Evolutionary conservation across 1,284 basidiomycete genomes (phyloP).

Genomic region (Xanthoconium separans): DNA sequence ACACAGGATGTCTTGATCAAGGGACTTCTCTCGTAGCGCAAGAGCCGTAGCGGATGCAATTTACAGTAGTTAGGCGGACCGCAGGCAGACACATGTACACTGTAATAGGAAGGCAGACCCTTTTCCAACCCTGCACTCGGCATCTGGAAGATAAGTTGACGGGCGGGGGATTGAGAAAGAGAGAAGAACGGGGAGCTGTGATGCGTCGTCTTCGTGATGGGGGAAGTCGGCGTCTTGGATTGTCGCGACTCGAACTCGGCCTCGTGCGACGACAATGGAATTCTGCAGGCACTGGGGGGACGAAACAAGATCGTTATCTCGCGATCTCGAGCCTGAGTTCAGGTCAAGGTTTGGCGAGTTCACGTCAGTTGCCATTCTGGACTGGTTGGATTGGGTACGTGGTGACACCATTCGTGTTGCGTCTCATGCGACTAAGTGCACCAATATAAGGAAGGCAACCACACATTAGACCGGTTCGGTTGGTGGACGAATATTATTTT

Average conservation of each 20-base stretch:
- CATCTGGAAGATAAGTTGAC: slow-evolving; percentile 19
- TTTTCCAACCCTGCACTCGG: slow-evolving; percentile 24
- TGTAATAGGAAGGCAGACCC: slow-evolving; percentile 22
- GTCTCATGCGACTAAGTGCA: background rate
- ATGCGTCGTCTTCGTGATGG: slow-evolving; percentile 24
- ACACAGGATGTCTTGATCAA: slow-evolving; percentile 5
- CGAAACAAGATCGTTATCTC: slow-evolving; percentile 28
- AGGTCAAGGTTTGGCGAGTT: slow-evolving; percentile 17
- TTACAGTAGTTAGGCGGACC: slow-evolving; percentile 22
- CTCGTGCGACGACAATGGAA: slow-evolving; percentile 17
- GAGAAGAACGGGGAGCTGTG: slow-evolving; percentile 21
- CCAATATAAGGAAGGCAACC: background rate
- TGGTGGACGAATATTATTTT: background rate
- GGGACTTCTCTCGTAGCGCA: slow-evolving; percentile 23
- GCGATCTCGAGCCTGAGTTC: slow-evolving; percentile 27
- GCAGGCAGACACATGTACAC: slow-evolving; percentile 31
- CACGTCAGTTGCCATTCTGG: slow-evolving; percentile 27
- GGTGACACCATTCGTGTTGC: slow-evolving; percentile 12
- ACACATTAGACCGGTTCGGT: background rate
- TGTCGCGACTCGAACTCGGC: slow-evolving; percentile 13
- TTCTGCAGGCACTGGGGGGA: slow-evolving; percentile 3
- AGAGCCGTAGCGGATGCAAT: slow-evolving; percentile 35
- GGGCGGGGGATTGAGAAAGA: slow-evolving; percentile 10
- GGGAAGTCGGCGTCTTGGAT: slow-evolving; percentile 28
- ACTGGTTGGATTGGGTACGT: slow-evolving; percentile 1